phyloP scores from a whole-genome alignment of 2,329 filamentous ascomycete genomes.

The Boeremia exigua region DNA sequence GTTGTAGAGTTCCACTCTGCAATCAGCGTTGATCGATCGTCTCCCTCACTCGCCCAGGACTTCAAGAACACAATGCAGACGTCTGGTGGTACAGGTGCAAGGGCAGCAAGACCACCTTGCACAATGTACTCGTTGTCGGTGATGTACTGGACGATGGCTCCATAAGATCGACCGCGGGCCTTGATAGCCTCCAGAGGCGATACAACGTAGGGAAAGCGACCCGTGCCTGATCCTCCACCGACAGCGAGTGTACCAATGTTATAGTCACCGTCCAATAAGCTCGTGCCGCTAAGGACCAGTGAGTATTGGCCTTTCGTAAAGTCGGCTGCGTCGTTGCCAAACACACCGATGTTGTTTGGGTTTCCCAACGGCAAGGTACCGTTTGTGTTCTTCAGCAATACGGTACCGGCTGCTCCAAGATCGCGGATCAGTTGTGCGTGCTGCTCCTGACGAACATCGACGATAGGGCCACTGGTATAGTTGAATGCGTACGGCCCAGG shows the following conservation, averaged over 20 bases:
- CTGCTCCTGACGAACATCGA: constrained; percentile 49
- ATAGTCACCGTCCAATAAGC: constrained; percentile 25
- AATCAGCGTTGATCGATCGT: constrained; percentile 48
- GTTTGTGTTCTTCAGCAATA: constrained; percentile 57
- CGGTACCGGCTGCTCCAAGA: constrained; percentile 50
- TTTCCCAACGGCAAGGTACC: constrained; percentile 58
- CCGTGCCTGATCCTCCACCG: constrained; percentile 52
- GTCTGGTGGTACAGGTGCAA: constrained; percentile 47
- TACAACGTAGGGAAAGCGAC: constrained; percentile 48
- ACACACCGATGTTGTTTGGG: constrained; percentile 55
- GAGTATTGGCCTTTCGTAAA: constrained; percentile 55
- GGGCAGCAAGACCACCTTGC: constrained; percentile 26
- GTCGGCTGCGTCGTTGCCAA: constrained; percentile 57
- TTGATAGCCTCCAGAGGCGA: constrained; percentile 52
- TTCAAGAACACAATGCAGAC: constrained; percentile 65
- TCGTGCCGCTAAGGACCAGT: constrained; percentile 3
- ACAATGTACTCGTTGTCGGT: constrained; percentile 48
- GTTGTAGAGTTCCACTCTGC: constrained; percentile 50
- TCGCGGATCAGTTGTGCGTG: constrained; percentile 48
- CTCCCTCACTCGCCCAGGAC: constrained; percentile 55
- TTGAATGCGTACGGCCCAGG: constrained; percentile 31
- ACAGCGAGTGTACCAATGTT: constrained; percentile 53
- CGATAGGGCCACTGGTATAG: constrained; percentile 41
- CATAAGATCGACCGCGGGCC: constrained; percentile 26
- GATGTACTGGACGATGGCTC: constrained; percentile 55